phyloP scores from a whole-genome alignment of 495 filamentous ascomycete species.

The Penicillium arizonense region DNA sequence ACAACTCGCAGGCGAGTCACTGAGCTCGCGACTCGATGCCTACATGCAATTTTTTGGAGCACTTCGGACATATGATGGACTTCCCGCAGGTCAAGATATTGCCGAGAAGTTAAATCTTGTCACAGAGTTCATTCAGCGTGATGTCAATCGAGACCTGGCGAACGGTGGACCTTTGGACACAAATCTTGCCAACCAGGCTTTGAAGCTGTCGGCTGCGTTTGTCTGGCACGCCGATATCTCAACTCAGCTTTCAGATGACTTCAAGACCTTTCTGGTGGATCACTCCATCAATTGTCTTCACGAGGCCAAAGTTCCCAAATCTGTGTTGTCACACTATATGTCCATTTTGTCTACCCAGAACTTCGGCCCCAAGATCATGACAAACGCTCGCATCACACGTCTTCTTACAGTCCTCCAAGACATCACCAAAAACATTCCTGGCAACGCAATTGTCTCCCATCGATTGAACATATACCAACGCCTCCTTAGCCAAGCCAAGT shows the following conservation, averaged over 20 bases:
- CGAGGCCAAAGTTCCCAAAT: slow-evolving; percentile 66
- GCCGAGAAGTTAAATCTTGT: slow-evolving; percentile 71
- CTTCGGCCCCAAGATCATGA: slow-evolving; percentile 74
- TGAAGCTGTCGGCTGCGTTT: slow-evolving; percentile 72
- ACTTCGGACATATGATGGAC: slow-evolving; percentile 72
- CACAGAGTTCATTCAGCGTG: slow-evolving; percentile 75
- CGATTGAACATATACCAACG: slow-evolving; percentile 75
- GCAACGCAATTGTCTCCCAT: slow-evolving; percentile 71
- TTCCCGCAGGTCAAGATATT: slow-evolving; percentile 69
- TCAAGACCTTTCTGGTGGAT: slow-evolving; percentile 75
- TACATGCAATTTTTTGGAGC: slow-evolving; percentile 77
- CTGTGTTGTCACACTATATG: slow-evolving; percentile 73
- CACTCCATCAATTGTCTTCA: slow-evolving; percentile 68
- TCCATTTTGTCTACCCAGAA: slow-evolving; percentile 73
- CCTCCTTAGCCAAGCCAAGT: slow-evolving; percentile 65
- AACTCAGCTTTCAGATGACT: slow-evolving; percentile 66
- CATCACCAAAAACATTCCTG: slow-evolving; percentile 70
- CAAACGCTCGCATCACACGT: slow-evolving; percentile 58
- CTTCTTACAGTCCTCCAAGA: slow-evolving; percentile 66
- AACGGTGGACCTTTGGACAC: slow-evolving; percentile 45
- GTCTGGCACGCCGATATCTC: slow-evolving; percentile 66
- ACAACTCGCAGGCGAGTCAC: slow-evolving; percentile 69
- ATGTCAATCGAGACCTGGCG: slow-evolving; percentile 51
- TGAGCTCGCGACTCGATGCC: slow-evolving; percentile 73
- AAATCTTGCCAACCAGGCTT: slow-evolving; percentile 68